Conservation (phyloP, 2,329 filamentous ascomycete species). For the Colletotrichum tamarilloi region DNA sequence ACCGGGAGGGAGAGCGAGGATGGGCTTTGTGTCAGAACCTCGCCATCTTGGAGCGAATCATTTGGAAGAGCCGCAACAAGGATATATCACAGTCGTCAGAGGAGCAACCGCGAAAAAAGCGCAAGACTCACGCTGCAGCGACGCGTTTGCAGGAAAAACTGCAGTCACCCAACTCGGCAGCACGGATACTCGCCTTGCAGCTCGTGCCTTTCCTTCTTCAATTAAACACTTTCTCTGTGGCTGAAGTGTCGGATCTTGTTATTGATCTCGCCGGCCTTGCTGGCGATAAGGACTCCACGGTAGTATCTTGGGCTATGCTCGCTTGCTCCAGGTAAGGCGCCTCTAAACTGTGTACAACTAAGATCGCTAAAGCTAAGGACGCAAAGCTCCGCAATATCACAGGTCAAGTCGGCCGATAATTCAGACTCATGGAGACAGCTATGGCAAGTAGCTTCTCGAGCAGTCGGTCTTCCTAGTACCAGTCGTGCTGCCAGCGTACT, state of each 20-base stretch:
- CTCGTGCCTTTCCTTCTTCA: slow-evolving; percentile 68
- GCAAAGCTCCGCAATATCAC: slow-evolving; percentile 45
- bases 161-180: slow-evolving; percentile 54
- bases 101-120: slow-evolving; percentile 64
- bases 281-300: slow-evolving; percentile 74
- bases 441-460: slow-evolving; percentile 80
- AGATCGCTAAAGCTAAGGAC: slow-evolving; percentile 37
- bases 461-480: slow-evolving; percentile 74
- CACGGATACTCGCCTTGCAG: slow-evolving; percentile 65
- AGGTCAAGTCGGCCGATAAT: slow-evolving; percentile 47
- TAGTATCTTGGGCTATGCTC: slow-evolving; percentile 86
- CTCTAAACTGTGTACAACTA: not conserved
- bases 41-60: slow-evolving; percentile 65
- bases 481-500: slow-evolving; percentile 83
- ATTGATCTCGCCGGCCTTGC: slow-evolving; percentile 68
- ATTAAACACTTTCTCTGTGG: slow-evolving; percentile 54
- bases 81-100: slow-evolving; percentile 41
- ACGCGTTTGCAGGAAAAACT: slow-evolving; percentile 63
- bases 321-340: slow-evolving; percentile 77
- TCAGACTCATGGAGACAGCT: slow-evolving; percentile 71
- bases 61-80: slow-evolving; percentile 44
- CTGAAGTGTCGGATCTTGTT: slow-evolving; percentile 67
- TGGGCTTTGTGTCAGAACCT: slow-evolving; percentile 71
- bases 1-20: slow-evolving; percentile 65
- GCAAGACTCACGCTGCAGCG: slow-evolving; percentile 54